Base-by-base conservation (phyloP, 768 basidiomycete genomes). In the Fomitopsis pulvina region DNA sequence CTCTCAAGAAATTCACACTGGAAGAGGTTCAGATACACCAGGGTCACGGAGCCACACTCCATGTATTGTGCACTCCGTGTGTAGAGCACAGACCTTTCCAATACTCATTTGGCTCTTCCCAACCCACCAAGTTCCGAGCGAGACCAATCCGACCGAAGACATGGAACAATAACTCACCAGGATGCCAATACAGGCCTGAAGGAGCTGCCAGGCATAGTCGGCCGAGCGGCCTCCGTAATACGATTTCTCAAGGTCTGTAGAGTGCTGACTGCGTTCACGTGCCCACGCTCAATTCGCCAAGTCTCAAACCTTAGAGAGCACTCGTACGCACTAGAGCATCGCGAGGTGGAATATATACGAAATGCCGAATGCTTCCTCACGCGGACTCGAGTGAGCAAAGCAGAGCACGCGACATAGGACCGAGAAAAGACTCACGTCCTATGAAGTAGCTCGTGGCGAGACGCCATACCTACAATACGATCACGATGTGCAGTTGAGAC, bases 161-260 rank as follows among this genome's bases (percentile, higher is more conserved):
- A 54, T 48, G 21, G 38, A 56, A 10, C 48, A 16, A 8, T 32
- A 20, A 70, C 83, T 52, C 63, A 90, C 87, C 27, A 89, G 66
- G 29, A 91, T 81, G 10, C 69, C 68, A 25, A 66, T 65, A 37
- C 73, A 67, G 8, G 81, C 77, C 45, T 81, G 65, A 51, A 81
- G 60, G 14, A 83, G 71, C 57, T 91, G 87, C 77, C 82, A 91
- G 16, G 85, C 86, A 40, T 85, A 76, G 66, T 92, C 89, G 2
- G 86, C 77, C 0, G 87, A 85, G 42, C 78, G 76, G 3, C 71
- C 64, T 0, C 62, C 54, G 59, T 80, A 92, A 38, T 81, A 73
- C 3, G 71, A 69, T 12, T 71, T 67, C 66, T 93, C 91, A 3
- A 92, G 69, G 34, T 79, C 70, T 56, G 81, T 72, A 21, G 80